phyloP scores from a whole-genome alignment of 2,329 filamentous ascomycete genomes.

The Xylariomycetidae sp. region DNA sequence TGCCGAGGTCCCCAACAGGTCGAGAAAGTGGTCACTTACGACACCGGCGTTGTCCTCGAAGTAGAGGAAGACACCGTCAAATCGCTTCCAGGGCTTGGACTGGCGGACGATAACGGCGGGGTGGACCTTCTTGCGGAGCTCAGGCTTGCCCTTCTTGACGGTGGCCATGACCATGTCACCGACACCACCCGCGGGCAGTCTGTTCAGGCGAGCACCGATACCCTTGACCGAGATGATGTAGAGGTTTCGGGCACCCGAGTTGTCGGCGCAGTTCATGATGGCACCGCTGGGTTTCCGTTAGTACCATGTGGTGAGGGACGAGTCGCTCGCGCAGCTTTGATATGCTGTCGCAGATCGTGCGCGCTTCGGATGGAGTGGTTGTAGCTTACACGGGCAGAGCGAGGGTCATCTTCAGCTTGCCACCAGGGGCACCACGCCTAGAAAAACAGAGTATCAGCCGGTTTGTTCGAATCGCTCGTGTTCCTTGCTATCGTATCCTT shows the following conservation, averaged over 20 bases:
- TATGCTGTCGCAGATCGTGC: too few species aligned
- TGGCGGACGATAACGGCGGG: slow-evolving; percentile 97
- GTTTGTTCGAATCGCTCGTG: slow-evolving; percentile 1
- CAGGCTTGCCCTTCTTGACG: slow-evolving; percentile 72
- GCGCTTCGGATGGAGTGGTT: slow-evolving; percentile 1
- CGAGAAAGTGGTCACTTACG: slow-evolving; percentile 67
- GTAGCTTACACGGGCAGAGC: slow-evolving; percentile 96
- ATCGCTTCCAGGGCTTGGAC: slow-evolving; percentile 98
- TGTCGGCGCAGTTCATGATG: slow-evolving; percentile 99
- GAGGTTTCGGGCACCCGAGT: slow-evolving; percentile 81
- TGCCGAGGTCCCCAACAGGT: too few species aligned
- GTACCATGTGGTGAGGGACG: too few species aligned
- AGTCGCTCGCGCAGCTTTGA: too few species aligned
- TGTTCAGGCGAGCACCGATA: slow-evolving; percentile 84
- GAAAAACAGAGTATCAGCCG: slow-evolving; percentile 15
- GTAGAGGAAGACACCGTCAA: slow-evolving; percentile 98
- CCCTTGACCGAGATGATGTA: slow-evolving; percentile 98
- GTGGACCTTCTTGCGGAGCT: slow-evolving; percentile 99
- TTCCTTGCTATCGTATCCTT: neutral
- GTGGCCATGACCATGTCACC: slow-evolving; percentile 20
- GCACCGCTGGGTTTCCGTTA: slow-evolving; percentile 63
- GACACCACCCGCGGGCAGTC: slow-evolving; percentile 15
- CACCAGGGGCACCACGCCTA: slow-evolving; percentile 88
- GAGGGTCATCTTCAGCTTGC: slow-evolving; percentile 99
- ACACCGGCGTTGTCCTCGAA: slow-evolving; percentile 99